Conservation (phyloP, 2,329 filamentous ascomycete species). For the Macroventuria anomochaeta region DNA sequence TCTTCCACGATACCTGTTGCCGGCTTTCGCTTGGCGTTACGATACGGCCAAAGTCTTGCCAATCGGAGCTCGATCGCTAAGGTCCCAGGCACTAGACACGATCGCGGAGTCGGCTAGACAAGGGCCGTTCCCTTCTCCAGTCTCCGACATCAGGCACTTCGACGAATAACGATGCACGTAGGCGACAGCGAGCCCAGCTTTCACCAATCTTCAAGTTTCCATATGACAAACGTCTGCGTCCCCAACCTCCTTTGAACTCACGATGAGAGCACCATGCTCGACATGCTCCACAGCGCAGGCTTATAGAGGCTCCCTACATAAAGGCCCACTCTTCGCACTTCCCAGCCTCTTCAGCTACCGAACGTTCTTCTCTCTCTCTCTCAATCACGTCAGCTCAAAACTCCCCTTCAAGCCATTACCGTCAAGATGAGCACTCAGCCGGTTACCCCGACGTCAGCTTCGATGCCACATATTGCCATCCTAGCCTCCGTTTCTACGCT, state of each 20-base stretch:
- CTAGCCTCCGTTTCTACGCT: conserved; percentile 2
- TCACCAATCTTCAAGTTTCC: not conserved
- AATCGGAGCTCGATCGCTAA: conserved; percentile 3
- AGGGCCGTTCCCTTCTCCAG: not conserved
- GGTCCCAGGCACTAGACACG: not conserved
- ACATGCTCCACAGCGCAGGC: not conserved
- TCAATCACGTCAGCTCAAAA: not conserved
- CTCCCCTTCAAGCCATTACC: not conserved
- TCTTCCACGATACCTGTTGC: not conserved
- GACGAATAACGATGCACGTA: not conserved
- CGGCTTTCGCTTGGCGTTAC: not conserved
- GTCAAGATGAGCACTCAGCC: not conserved
- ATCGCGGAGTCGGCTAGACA: not conserved
- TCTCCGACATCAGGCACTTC: not conserved
- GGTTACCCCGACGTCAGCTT: not conserved
- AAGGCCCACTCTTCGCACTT: not conserved
- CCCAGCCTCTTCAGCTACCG: not conserved
- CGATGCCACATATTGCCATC: conserved; percentile 11
- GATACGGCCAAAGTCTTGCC: not conserved
- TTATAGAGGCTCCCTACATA: conserved; percentile 3
- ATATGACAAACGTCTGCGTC: not conserved
- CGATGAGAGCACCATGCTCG: conserved; percentile 11
- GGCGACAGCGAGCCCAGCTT: not conserved
- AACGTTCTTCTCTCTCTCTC: not conserved
- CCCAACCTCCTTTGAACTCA: conserved; percentile 2